Evolutionary conservation across 2,329 filamentous ascomycete genomes (phyloP), one percentile per base, ranked within the genome.

Genomic region (Hortaea sp.): DNA sequence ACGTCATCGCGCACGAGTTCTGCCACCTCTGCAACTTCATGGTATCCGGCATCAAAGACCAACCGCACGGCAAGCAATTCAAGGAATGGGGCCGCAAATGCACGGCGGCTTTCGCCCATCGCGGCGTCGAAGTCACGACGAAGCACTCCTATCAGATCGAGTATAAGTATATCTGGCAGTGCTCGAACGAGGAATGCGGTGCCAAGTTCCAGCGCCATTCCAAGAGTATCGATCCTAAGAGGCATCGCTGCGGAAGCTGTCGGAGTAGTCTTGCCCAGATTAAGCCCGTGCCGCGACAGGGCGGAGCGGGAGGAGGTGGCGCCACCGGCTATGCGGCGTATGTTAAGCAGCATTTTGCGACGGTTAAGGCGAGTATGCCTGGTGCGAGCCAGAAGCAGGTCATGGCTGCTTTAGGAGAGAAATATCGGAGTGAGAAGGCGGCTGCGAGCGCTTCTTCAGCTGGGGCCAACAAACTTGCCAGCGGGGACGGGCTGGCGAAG

Each of bases 1-100:
- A 95, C 64, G 88, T 92, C 0, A 69, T 97, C n/a, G 88, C 90
- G 0, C 92, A 98, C 63, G 92, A 98, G 59, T 97, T 92, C 69
- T 97, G 92, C 64, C 92, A 98, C 61, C 70, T 97, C 1, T 83
- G 87, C 39, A 94, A 88, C 58, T 95, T 90, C 65, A 94, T 97
- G 80, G 72, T 97, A 52, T 82, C 76, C 42, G 79, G 82, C 32
- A 71, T 89, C 32, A 82, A 78, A 39, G 81, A 80, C 46, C 82
- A 85, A 50, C 87, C 88, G 0, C 89, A 95, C 62, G 89, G 89
- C 20, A 75, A 77, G 9, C 84, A 86, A 57, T 95, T 95, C 74
- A 89, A 94, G 64, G 61, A 66, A 1, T 95, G 88, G 78, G 81
- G 82, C 73, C 4, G 58, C 63, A 43, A 77, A 71, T 63, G 78